Conservation (phyloP, 257 asterid genomes). For the Nicotiana obtusifolia region DNA sequence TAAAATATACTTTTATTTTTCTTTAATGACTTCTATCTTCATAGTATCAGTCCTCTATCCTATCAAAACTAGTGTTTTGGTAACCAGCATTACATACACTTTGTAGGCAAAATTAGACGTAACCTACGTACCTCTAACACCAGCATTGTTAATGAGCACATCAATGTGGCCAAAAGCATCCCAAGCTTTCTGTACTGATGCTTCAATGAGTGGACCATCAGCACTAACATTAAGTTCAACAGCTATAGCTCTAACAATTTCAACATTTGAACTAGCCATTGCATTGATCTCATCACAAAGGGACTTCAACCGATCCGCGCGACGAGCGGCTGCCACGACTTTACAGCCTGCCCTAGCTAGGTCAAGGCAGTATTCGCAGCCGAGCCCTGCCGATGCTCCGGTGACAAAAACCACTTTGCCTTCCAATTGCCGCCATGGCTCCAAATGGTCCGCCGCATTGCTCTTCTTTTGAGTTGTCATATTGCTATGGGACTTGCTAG, state of each 20-base stretch:
- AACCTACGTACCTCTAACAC: conserved; percentile 41
- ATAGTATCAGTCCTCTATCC: not conserved
- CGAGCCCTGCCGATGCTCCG: conserved; percentile 81
- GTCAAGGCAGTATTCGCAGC: conserved; percentile 58
- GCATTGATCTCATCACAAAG: conserved; percentile 53
- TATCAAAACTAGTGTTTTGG: too few relatives aligned
- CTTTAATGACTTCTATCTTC: too few relatives aligned
- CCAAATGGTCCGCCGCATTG: conserved; percentile 23
- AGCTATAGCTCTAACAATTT: conserved; percentile 33
- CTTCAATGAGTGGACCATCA: conserved; percentile 33
- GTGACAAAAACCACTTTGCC: conserved; percentile 69
- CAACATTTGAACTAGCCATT: not conserved
- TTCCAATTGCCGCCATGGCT: conserved; percentile 56
- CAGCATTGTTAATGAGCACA: conserved; percentile 59
- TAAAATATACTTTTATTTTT: too few relatives aligned
- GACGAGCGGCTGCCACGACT: conserved; percentile 60
- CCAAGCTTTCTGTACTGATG: conserved; percentile 50
- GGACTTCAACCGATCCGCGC: conserved; percentile 35
- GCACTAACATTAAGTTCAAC: conserved; percentile 53
- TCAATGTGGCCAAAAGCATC: conserved; percentile 57
- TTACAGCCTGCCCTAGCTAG: conserved; percentile 64
- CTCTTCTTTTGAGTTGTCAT: not conserved
- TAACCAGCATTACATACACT: too few relatives aligned
- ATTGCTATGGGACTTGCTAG: not conserved
- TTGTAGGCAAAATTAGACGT: not conserved